Base-by-base conservation (phyloP, 306 rosid species). In the Begonia fuchsioides region DNA sequence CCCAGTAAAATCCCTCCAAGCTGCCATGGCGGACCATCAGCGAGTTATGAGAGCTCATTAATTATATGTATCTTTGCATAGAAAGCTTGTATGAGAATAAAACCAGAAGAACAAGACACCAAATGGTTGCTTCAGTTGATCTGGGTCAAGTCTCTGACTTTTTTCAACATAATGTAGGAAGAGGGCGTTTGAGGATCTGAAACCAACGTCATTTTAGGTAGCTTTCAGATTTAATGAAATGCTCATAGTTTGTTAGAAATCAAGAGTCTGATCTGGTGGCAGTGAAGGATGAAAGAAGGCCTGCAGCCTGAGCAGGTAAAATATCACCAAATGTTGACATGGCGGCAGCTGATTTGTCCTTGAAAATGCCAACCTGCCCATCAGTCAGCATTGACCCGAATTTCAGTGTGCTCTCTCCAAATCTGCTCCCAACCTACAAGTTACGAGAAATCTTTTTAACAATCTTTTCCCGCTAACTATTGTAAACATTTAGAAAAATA, bases 281-380 rank as follows among this genome's bases (percentile, higher is more conserved):
- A 54, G 94, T 79, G 61, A 90, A 79, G 50, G 98, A 90, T 15
- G 95, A 85, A 48, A 90, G 92, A 60, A 90, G 95, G 73, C 95
- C 97, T 44, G 97, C 97, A 62, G 97, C 97, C 38, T 81, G 97
- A 62, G 92, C 85, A 49, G 98, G 95, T 56, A 90, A 55, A 67
- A 90, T 85, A 61, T 90, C 98, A 43, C 98, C 95, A 71, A 90
- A 85, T 19, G 95, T 74, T 1, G 96, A 90, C 92, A 90, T 85
- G 26, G 97, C 90, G 0, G 83, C 80, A 2, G 86, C 83, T 53
- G 95, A 81, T 81, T 90, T 76, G 60, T 90, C 97, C 76, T 90
- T 90, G 52, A 90, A 84, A 61, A 90, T 81, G 66, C 96, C 96
- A 32, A 87, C 96, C 72, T 87, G 97, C 46, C 97, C 95, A 41